phyloP scores from a whole-genome alignment of 371 early-diverging fungal species.

The Scutellospora calospora region DNA sequence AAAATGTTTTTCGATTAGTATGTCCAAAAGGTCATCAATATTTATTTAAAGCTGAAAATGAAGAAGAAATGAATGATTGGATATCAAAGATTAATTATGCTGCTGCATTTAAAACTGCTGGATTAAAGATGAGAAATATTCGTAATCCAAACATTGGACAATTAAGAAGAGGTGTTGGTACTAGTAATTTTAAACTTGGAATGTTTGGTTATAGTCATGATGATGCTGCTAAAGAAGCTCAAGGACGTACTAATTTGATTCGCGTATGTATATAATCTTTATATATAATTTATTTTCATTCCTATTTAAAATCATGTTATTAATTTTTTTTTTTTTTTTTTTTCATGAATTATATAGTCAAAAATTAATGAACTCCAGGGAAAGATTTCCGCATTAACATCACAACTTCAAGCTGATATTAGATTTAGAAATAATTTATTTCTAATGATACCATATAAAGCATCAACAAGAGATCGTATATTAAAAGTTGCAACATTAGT shows the following conservation, averaged over 20 bases:
- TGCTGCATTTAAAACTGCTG: slow-evolving; percentile 72
- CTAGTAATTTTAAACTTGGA: neutral
- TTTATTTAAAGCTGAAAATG: slow-evolving; percentile 69
- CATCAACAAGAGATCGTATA: slow-evolving; percentile 67
- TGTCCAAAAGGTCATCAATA: slow-evolving; percentile 77
- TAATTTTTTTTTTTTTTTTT: too few relatives aligned
- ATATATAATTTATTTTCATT: too few relatives aligned
- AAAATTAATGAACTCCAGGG: slow-evolving; percentile 18
- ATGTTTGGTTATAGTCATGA: neutral
- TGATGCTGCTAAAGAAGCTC: neutral
- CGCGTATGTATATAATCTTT: neutral
- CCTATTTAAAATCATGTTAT: too few relatives aligned
- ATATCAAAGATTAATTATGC: slow-evolving; percentile 84
- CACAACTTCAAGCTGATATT: slow-evolving; percentile 58
- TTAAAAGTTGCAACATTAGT: slow-evolving; percentile 63
- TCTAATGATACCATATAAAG: slow-evolving; percentile 72
- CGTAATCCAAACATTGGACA: neutral
- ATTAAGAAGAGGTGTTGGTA: neutral
- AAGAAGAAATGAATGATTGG: slow-evolving; percentile 83
- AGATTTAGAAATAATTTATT: slow-evolving; percentile 70
- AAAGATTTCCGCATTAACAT: slow-evolving; percentile 46
- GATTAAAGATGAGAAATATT: slow-evolving; percentile 34
- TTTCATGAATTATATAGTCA: too few relatives aligned
- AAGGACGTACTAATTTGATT: slow-evolving; percentile 16
- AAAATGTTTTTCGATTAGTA: slow-evolving; percentile 78